Base-by-base conservation (phyloP, 2,329 filamentous ascomycete genomes). In the Clarireedia monteithiana region DNA sequence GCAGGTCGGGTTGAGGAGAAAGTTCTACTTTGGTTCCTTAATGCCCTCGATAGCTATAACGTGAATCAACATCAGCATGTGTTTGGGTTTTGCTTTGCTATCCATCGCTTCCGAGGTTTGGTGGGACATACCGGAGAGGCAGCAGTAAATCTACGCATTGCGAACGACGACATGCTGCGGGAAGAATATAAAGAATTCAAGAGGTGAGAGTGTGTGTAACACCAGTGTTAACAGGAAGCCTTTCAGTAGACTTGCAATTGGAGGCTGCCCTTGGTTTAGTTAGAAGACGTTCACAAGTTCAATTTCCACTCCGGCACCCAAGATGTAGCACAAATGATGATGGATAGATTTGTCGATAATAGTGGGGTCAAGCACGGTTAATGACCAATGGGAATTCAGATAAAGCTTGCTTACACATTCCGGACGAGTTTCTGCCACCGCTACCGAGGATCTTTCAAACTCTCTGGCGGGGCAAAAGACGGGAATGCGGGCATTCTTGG, bases 1-100 rank as follows among this genome's bases (percentile, higher is more conserved):
- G 83, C 86, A 64, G 89, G 83, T 69, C 86, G 84, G 62, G 92
- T 92, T 61, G 89, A 90, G 60, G 92, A 95, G 76, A 99, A 97
- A 59, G 84, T 78, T 74, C 91, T 83, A 69, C 80, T 78, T 69
- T 88, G 83, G 67, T 77, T 78, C 73, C 79, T 81, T 66, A 69
- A 66, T 65, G 67, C 65, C 63, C 62, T 69, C 59, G 68, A 66
- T 51, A 70, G 49, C 68, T 70, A 52, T 30, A 58, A 48, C 58
- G 39, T 58, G 54, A 44, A n/a, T 24, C 42, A 56, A 14, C n/a
- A 61, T 64, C 55, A 66, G 62, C 58, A 60, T 62, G 53, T 46
- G 50, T 45, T 51, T 54, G 45, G 53, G 40, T 53, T 23, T 53
- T 42, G 23, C 9, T 14, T 42, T 40, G 17, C 44, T n/a, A 40